Percentiles rank a stretch among this genome's conserved stretches.
phyloP scores from a whole-genome alignment of 495 filamentous ascomycete genomes.

The Tuber microsphaerosporum region DNA sequence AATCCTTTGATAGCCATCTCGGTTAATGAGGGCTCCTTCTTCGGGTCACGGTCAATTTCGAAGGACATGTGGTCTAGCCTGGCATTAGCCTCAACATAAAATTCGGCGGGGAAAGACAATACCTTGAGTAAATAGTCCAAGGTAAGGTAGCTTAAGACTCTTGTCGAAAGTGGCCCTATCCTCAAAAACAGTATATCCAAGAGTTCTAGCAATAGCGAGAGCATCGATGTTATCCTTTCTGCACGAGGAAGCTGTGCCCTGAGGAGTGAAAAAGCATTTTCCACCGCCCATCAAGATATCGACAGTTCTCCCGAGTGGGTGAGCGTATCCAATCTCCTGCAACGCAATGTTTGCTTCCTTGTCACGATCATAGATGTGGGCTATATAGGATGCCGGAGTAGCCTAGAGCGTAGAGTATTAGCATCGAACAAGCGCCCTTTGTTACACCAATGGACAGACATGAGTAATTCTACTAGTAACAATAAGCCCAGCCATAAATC shows the following conservation, averaged over 20 bases:
- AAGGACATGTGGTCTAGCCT: slow-evolving; percentile 42
- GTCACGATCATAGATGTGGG: slow-evolving; percentile 42
- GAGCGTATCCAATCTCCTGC: slow-evolving; percentile 40
- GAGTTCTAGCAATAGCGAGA: slow-evolving; percentile 35
- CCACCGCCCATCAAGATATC: slow-evolving; percentile 44
- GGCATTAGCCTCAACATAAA: slow-evolving; percentile 5
- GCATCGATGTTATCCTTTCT: slow-evolving; percentile 41
- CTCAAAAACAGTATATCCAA: slow-evolving; percentile 41
- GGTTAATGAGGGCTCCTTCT: slow-evolving; percentile 40
- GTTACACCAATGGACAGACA: slow-evolving; percentile 14
- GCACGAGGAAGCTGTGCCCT: slow-evolving; percentile 38
- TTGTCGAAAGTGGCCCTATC: slow-evolving; percentile 42
- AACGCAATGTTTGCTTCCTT: slow-evolving; percentile 42
- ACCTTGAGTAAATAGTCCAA: slow-evolving; percentile 42
- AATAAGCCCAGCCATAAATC: slow-evolving; percentile 42
- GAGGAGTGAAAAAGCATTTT: slow-evolving; percentile 43
- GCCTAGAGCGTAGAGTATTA: slow-evolving; percentile 17
- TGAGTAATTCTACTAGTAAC: slow-evolving; percentile 43
- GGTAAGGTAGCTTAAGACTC: slow-evolving; percentile 39
- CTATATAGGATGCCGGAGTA: slow-evolving; percentile 40
- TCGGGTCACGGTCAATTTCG: slow-evolving; percentile 42
- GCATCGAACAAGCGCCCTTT: not conserved
- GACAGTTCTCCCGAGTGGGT: slow-evolving; percentile 40
- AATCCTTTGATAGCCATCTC: slow-evolving; percentile 43
- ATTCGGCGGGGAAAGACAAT: not conserved